A percentile compares a stretch with the other conserved stretches of the same genome.
Evolutionary conservation across 805 yeast genomes (phyloP).

Genomic region (Blastobotrys muscicola): DNA sequence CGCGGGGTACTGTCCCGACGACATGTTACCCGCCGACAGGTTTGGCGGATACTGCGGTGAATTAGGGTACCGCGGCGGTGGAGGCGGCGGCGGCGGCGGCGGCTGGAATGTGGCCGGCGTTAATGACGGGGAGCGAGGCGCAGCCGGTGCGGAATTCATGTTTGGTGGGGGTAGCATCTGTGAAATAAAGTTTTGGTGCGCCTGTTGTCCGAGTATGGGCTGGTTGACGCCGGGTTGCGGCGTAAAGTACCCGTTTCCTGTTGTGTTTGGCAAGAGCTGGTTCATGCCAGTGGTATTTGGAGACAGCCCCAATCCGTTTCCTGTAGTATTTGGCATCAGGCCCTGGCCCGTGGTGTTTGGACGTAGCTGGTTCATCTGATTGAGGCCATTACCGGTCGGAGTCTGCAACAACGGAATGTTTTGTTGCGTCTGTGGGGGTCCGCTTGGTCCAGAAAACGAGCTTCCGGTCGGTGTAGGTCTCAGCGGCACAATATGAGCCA

Average conservation of each 20-base stretch:
- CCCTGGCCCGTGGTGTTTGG: not conserved
- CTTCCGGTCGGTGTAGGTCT: conserved; percentile 1
- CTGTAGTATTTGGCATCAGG: not conserved
- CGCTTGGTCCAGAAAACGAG: not conserved
- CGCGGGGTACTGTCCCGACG: too few species aligned
- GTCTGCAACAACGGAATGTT: not conserved
- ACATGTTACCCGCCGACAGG: too few species aligned
- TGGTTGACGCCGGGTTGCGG: too few species aligned
- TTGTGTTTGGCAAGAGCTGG: not conserved
- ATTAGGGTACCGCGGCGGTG: not conserved
- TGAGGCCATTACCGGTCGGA: not conserved
- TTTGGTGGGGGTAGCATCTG: conserved; percentile 1
- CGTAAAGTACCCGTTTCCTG: not conserved
- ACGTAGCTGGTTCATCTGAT: not conserved
- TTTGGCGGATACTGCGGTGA: conserved; percentile 7
- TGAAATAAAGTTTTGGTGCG: too few species aligned
- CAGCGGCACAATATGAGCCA: not conserved
- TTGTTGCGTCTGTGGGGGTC: not conserved
- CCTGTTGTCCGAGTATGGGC: too few species aligned
- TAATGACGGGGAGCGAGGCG: conserved; percentile 1
- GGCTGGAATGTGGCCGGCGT: not conserved
- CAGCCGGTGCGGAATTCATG: not conserved
- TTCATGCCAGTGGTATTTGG: not conserved
- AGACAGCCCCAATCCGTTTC: not conserved
- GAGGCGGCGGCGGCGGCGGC: conserved; percentile 6